Evolutionary conservation across 1,284 basidiomycete genomes (phyloP), one percentile per base, ranked within the genome.

Genomic region (Cutaneotrichosporon cutaneum): DNA sequence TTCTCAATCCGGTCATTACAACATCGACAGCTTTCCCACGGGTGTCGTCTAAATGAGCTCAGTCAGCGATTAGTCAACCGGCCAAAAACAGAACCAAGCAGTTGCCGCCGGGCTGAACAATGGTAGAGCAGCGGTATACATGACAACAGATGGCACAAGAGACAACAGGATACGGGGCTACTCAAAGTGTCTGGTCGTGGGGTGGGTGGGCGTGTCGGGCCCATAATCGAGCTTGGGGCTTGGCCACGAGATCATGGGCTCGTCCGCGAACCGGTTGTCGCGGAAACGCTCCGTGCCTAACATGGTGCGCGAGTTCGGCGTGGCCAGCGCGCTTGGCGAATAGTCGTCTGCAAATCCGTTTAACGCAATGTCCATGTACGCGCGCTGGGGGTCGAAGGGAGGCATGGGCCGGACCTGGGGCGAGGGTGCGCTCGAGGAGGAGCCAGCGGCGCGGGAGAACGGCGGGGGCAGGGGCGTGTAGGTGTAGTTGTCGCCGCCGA

Each of bases 211-310:
- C 9, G 60, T 62, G 5, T 53, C 33, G 3, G 56, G 54, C 3
- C 62, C 62, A 45, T 32, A 57, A 32, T 72, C 72, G 26, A 72
- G 65, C 11, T 58, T 65, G 3, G 73, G 72, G 3, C 67, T 68
- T 10, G 60, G 64, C 75, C 75, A 76, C 2, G 60, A 51, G 13
- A 71, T 64, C 11, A 73, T 61, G 2, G 73, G 73, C 26, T 76
- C 66, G 64, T 77, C 76, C 3, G 72, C 76, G 61, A 77, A 77
- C 32, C 76, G 62, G 51, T 71, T 75, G 65, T 77, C 76, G 36
- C 72, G 67, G 62, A 76, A 77, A 21, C 72, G 59, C 63, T 77
- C 76, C 0, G 76, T 77, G 11, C 76, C 76, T 22, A 77, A 58
- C 64, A 77, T 58, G 1, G 76, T 77, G 36, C 76, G 61, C 58